Conservation (phyloP, 768 basidiomycete genomes). For the Macrocybe gigantea region DNA sequence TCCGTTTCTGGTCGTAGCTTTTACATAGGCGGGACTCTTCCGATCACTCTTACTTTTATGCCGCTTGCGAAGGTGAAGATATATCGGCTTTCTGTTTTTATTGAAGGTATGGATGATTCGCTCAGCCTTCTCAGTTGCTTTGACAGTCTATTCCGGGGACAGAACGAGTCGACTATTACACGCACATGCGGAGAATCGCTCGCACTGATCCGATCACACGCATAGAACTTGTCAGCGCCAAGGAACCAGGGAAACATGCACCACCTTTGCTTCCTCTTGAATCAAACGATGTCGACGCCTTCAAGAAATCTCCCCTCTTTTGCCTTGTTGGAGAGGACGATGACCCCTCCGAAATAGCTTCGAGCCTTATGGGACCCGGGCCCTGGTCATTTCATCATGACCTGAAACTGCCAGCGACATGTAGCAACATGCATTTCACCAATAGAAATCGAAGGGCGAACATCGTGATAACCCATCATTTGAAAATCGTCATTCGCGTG, state of each 20-base stretch:
- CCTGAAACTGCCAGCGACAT: slow-evolving; percentile 64
- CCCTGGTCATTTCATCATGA: slow-evolving; percentile 81
- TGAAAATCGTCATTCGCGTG: slow-evolving; percentile 81
- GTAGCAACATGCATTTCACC: slow-evolving; percentile 62
- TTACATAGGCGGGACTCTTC: slow-evolving; percentile 77
- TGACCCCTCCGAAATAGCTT: slow-evolving; percentile 51
- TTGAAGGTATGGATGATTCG: slow-evolving; percentile 63
- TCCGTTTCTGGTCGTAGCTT: slow-evolving; percentile 70
- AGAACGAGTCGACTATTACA: slow-evolving; percentile 84
- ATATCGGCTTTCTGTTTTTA: slow-evolving; percentile 59
- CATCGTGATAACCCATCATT: slow-evolving; percentile 65
- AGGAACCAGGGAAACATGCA: slow-evolving; percentile 45
- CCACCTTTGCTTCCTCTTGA: slow-evolving; percentile 73
- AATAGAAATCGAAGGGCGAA: slow-evolving; percentile 75
- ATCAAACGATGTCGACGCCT: slow-evolving; percentile 59
- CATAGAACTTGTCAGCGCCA: slow-evolving; percentile 58
- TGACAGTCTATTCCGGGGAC: neutral
- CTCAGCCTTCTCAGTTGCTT: neutral
- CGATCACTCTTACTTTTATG: slow-evolving; percentile 74
- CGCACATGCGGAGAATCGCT: slow-evolving; percentile 57
- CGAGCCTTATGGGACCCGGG: slow-evolving; percentile 67
- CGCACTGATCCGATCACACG: slow-evolving; percentile 63
- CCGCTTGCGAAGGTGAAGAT: slow-evolving; percentile 83
- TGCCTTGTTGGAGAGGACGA: slow-evolving; percentile 40
- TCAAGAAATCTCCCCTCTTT: slow-evolving; percentile 62